These are phyloP conservation scores for Backusella australiensis DNA, from an alignment of 192 early-diverging fungal genomes.

Conservation along the genomic window DNA sequence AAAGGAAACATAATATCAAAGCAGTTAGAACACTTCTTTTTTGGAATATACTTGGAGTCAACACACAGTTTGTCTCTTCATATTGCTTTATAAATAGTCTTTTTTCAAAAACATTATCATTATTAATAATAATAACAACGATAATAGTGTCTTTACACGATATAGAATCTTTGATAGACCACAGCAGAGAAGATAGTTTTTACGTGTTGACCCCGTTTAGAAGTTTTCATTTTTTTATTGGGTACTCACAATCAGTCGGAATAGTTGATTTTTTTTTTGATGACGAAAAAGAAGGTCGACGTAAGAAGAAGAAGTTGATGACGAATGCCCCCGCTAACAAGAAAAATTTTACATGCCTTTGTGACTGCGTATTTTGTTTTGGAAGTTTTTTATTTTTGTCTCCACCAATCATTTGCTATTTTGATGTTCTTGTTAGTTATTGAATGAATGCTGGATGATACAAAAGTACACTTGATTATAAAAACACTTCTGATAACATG, in stretches of 20 bases:
- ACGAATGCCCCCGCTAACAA: background rate
- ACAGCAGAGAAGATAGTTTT: background rate
- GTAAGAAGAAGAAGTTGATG: conserved; percentile 6
- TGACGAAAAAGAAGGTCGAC: conserved; percentile 9
- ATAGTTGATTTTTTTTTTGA: conserved; percentile 8
- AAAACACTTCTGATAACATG: too few species aligned
- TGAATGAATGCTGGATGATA: background rate
- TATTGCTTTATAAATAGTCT: background rate
- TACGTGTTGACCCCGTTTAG: background rate
- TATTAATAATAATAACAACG: background rate
- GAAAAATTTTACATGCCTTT: background rate
- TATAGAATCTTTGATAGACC: background rate
- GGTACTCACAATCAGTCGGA: conserved; percentile 4
- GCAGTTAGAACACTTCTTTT: background rate
- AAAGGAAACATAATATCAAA: background rate
- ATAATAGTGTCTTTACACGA: background rate
- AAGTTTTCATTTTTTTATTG: conserved; percentile 6
- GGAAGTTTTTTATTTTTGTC: background rate
- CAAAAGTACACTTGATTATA: too few species aligned
- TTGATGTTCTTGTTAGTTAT: too few species aligned
- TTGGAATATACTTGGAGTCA: background rate
- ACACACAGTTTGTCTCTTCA: background rate
- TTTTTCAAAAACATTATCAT: background rate
- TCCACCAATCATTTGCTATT: background rate
- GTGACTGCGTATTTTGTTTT: background rate